Evolutionary conservation across 352 stramenopile genomes (phyloP), one percentile per base, ranked within the genome.

Genomic region (Globisporangium heterothallicum): DNA sequence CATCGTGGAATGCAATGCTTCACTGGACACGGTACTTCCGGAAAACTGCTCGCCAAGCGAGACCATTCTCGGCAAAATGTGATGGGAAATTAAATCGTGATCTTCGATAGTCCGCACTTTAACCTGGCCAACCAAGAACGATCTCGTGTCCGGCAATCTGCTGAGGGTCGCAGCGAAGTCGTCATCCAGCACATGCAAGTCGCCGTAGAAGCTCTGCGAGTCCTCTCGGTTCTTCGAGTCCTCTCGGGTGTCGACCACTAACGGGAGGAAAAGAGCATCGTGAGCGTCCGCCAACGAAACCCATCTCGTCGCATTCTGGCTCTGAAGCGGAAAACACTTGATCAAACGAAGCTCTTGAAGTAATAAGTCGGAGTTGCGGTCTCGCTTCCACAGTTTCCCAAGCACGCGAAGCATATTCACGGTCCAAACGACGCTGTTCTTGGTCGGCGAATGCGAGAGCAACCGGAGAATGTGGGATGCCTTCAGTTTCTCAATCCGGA

Each of bases 281-380:
- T 69, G 61, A 16, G 52, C 48, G 25, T 78, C 68, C 35, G 67
- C 64, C 35, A 86, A 54, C 25, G 70, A 86, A 19, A 74, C 46
- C 66, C 66, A 91, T 22, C 42, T 64, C 24, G 25, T 59, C 16
- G 12, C 49, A 8, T 16, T 52, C 2, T 16, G 48, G 13, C 36
- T 42, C n/a, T 74, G 59, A 19, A 91, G 43, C 1, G 73, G 78
- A 40, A 92, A 89, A 36, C 78, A 92, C 62, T 72, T 73, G 53
- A 90, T 74, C n/a, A 84, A 56, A 14, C 78, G 68, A 26, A 92
- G 56, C 57, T 92, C 81, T 42, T 89, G 68, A 3, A 77, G 50
- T 16, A 85, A 38, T 25, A 89, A 58, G 0, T 46, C 40, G 1
- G 63, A 59, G 44, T 84, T 69, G 7, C 71, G 69, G 47, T 87